phyloP scores from a whole-genome alignment of 805 yeast genomes.

The Jamesozyma hellenica region DNA sequence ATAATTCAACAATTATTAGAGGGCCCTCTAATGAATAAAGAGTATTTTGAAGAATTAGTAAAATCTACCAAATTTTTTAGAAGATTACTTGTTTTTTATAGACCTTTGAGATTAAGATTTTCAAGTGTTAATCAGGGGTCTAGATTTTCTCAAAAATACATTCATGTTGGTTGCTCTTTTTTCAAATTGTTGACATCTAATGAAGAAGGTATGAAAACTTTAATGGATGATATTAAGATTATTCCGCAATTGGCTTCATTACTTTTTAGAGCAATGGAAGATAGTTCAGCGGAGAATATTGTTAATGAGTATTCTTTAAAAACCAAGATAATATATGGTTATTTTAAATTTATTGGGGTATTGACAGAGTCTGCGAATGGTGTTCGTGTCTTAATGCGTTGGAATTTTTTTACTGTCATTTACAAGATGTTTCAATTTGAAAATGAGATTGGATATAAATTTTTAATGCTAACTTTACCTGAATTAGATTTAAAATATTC shows the following conservation, averaged over 20 bases:
- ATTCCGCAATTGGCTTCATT: constrained; percentile 85
- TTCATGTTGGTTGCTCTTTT: constrained; percentile 66
- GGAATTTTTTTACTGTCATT: constrained; percentile 77
- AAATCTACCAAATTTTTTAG: constrained; percentile 79
- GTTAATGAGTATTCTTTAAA: constrained; percentile 51
- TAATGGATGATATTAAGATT: constrained; percentile 58
- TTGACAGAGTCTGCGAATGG: constrained; percentile 56
- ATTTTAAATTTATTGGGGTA: constrained; percentile 68
- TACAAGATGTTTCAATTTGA: constrained; percentile 55
- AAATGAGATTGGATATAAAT: constrained; percentile 41
- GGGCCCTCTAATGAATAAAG: constrained; percentile 72
- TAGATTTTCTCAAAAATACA: constrained; percentile 44
- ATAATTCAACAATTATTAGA: constrained; percentile 58
- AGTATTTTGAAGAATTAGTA: constrained; percentile 64
- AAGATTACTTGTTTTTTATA: constrained; percentile 70
- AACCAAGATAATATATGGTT: constrained; percentile 62
- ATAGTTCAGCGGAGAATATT: constrained; percentile 48
- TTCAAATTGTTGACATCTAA: constrained; percentile 53
- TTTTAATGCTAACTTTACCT: constrained; percentile 47
- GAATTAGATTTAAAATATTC: constrained; percentile 51
- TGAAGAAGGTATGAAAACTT: constrained; percentile 55
- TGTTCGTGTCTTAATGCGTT: constrained; percentile 55
- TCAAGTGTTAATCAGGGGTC: constrained; percentile 40
- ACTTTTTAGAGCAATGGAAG: constrained; percentile 38
- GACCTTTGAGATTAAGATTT: constrained; percentile 86